Evolutionary conservation across 495 filamentous ascomycete species (phyloP), one percentile per base, ranked within the genome.

Genomic region (Rhizodiscina lignyota): DNA sequence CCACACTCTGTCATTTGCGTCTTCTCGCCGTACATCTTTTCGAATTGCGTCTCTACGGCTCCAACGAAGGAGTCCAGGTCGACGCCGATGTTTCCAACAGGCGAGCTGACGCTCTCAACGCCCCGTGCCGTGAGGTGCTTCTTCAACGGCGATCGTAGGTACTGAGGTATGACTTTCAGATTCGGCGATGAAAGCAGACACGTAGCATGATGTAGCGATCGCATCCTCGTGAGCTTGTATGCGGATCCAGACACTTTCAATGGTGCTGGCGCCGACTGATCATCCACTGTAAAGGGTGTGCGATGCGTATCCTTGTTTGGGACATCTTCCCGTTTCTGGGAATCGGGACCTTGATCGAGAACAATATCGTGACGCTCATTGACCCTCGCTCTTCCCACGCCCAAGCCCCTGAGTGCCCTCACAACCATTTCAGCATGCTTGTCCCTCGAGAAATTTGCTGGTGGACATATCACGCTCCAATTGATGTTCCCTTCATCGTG

Each of bases 341-440:
- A n/a, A n/a, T n/a, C 18, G 15, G 40, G n/a, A n/a, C 54, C 61
- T 38, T 59, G 58, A 38, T 77, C 71, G 13, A 92, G 56, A 16
- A 94, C 85, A 44, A 97, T 93, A 48, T 97, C 89, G 50, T 96
- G 89, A 36, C 89, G 66, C 51, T 79, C 72, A 49, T 96, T 94
- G 40, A 96, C 89, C 33, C 66, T 59, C 4, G 68, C 68, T 16
- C 55, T 47, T 1, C 45, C 41, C 1, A 66, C 54, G 2, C 60
- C 68, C 40, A 68, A 66, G 53, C 39, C 63, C 55, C 66, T 60
- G 32, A 97, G 61, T 8, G 83, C 87, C 15, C 72, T 70, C 29
- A 80, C 80, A 2, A 97, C 75, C 82, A 94, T 91, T 48, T 79
- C 72, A 6, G 84, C 85, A 60, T 94, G 83, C 46, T 73, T 79